Evolutionary conservation across 2,329 filamentous ascomycete species (phyloP).

Genomic region (Bipolaris oryzae): DNA sequence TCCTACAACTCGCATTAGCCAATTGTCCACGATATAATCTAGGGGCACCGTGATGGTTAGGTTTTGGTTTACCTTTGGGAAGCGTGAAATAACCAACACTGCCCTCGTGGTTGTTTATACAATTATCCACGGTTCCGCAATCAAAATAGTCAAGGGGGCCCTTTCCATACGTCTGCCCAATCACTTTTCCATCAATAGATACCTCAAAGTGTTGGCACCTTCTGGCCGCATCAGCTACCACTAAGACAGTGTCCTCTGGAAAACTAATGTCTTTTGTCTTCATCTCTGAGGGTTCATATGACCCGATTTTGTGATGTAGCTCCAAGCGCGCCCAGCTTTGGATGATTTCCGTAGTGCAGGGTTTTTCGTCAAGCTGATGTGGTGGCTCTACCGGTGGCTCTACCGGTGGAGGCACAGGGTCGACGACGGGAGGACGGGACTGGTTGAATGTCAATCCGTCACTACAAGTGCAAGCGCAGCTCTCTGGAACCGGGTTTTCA

Average conservation of each 20-base stretch:
- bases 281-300: neutral
- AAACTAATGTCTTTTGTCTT: neutral
- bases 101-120: neutral
- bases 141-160: neutral
- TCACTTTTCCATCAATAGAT: neutral
- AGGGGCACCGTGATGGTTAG: neutral
- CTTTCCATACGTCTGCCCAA: neutral
- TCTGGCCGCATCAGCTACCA: neutral
- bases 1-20: neutral
- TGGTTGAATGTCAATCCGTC: neutral
- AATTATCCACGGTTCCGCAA: neutral
- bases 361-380: neutral
- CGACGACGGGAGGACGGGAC: neutral
- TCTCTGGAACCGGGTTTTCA: neutral
- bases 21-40: neutral
- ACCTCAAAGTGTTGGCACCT: slow-evolving; percentile 3
- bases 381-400: neutral
- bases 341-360: neutral
- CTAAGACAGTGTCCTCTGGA: neutral
- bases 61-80: neutral
- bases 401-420: neutral
- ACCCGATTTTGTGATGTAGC: rapidly evolving
- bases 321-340: neutral
- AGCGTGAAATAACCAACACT: neutral
- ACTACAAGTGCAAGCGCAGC: neutral